Conservation (phyloP, 2,329 filamentous ascomycete species). For the Venturia carpophila region DNA sequence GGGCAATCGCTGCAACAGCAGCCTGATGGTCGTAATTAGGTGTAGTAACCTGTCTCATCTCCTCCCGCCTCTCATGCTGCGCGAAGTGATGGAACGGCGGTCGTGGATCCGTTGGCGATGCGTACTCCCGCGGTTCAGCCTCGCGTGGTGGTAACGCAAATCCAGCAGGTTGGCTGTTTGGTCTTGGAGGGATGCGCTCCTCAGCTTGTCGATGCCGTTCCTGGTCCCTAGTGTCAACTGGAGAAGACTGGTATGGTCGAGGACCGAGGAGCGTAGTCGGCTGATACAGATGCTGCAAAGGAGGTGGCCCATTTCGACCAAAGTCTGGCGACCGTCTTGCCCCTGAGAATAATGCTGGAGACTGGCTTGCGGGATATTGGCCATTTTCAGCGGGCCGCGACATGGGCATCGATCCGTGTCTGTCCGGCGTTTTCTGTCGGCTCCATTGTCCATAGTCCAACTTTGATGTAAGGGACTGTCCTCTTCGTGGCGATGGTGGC, state of each 20-base stretch:
- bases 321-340: conserved; percentile 16
- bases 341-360: conserved; percentile 11
- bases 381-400: conserved; percentile 8
- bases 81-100: conserved; percentile 9
- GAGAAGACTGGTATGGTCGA: conserved; percentile 22
- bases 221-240: conserved; percentile 26
- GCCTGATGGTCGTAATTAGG: conserved; percentile 12
- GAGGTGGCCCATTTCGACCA: conserved; percentile 8
- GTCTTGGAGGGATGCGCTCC: conserved; percentile 29
- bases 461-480: conserved; percentile 26
- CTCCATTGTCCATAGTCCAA: conserved; percentile 32
- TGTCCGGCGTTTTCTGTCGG: conserved; percentile 33
- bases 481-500: conserved; percentile 39
- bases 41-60: neutral
- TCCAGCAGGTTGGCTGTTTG: conserved; percentile 35
- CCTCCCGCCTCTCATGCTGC: conserved; percentile 10
- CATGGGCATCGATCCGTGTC: conserved; percentile 23
- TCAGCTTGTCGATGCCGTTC: conserved; percentile 25
- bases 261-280: neutral
- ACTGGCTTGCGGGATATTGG: conserved; percentile 14
- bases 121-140: neutral
- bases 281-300: conserved; percentile 10
- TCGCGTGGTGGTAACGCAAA: conserved; percentile 24
- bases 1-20: conserved; percentile 20
- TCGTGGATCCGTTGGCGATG: neutral